phyloP scores from a whole-genome alignment of 116 monocot genomes.

The Posidonia oceanica region DNA sequence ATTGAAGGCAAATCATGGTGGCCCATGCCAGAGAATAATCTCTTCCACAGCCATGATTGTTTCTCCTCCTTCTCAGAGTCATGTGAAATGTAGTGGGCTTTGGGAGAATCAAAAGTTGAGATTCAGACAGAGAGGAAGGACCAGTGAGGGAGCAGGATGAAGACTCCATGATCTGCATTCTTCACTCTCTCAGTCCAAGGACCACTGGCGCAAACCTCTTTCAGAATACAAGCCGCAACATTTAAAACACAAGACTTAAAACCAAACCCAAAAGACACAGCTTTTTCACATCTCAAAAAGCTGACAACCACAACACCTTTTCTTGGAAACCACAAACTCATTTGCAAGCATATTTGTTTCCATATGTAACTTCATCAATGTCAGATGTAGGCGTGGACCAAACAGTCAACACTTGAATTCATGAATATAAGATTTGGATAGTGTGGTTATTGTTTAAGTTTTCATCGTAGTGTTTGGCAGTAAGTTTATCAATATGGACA shows the following conservation, averaged over 20 bases:
- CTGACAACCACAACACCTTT: conserved; percentile 3
- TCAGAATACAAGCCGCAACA: conserved; percentile 5
- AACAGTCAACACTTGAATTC: background rate
- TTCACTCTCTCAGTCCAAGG: background rate
- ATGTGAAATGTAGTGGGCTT: conserved; percentile 13
- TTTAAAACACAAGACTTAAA: too few species aligned
- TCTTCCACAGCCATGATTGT: conserved; percentile 34
- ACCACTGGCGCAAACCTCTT: background rate
- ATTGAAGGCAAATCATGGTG: conserved; percentile 36
- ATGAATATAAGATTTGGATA: too few species aligned
- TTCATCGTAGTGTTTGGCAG: too few species aligned
- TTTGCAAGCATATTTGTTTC: background rate
- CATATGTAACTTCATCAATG: background rate
- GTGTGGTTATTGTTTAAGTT: too few species aligned
- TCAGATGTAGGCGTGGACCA: background rate
- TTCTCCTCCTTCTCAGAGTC: background rate
- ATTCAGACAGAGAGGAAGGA: background rate
- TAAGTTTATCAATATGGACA: too few species aligned
- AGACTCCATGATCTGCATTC: background rate
- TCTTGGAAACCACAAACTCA: background rate
- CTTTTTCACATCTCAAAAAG: conserved; percentile 26
- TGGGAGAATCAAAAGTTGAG: conserved; percentile 11
- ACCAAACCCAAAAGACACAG: conserved; percentile 29
- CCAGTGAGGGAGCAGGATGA: background rate
- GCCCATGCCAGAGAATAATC: conserved; percentile 59